These are phyloP conservation scores for Usnea hakonensis DNA, from an alignment of 495 filamentous ascomycete genomes.

Conservation along the genomic window DNA sequence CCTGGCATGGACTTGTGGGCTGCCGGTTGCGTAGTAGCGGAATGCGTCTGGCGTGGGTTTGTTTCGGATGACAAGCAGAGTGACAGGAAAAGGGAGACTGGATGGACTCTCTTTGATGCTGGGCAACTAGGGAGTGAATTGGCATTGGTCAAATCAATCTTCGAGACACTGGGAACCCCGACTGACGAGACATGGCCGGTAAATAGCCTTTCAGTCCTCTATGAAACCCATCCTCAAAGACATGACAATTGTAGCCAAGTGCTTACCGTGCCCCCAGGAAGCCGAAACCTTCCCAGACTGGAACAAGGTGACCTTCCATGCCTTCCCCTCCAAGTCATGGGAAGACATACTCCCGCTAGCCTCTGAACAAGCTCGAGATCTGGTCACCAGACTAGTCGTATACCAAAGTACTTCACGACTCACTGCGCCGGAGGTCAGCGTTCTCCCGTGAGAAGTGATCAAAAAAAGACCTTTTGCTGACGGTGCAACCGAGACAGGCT, in stretches of 20 bases:
- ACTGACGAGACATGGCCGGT: constrained; percentile 70
- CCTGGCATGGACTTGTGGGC: constrained; percentile 79
- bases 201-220: constrained; percentile 18
- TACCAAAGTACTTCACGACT: constrained; percentile 50
- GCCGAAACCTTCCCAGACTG: constrained; percentile 51
- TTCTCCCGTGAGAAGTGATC: background rate
- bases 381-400: constrained; percentile 46
- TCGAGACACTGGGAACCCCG: constrained; percentile 80
- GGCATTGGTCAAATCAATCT: constrained; percentile 81
- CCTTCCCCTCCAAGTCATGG: constrained; percentile 47
- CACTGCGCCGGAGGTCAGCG: constrained; percentile 43
- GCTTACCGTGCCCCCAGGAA: constrained; percentile 37
- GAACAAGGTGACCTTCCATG: constrained; percentile 57
- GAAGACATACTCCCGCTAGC: constrained; percentile 40
- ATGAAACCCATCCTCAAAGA: background rate
- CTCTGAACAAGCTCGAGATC: constrained; percentile 34
- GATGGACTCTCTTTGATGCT: constrained; percentile 64
- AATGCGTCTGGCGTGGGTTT: constrained; percentile 31
- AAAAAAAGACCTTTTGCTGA: constrained; percentile 2
- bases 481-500: constrained; percentile 13
- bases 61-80: constrained; percentile 32
- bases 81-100: constrained; percentile 30
- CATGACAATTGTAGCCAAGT: background rate
- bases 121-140: constrained; percentile 88
- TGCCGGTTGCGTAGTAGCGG: constrained; percentile 75